A percentile compares a stretch with the other conserved stretches of the same genome.
Evolutionary conservation across 2,329 filamentous ascomycete genomes (phyloP).

Genomic region (Bipolaris zeicola): DNA sequence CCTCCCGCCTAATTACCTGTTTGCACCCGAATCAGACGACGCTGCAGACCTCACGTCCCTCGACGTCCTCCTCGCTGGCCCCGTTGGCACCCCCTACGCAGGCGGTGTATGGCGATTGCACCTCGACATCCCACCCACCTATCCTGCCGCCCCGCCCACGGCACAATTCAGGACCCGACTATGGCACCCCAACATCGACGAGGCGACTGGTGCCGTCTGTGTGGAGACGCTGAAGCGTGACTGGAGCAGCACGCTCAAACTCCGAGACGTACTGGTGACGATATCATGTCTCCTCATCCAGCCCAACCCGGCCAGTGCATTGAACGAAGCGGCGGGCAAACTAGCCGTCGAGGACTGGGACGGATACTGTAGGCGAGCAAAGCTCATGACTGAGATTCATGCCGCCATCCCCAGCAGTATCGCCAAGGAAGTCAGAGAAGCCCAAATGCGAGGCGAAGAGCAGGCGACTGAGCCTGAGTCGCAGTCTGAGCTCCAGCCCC

Average conservation of each 20-base stretch:
- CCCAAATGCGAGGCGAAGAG: slow-evolving; percentile 62
- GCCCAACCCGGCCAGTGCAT: slow-evolving; percentile 67
- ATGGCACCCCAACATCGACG: slow-evolving; percentile 70
- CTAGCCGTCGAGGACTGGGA: slow-evolving; percentile 63
- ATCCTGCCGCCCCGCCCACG: slow-evolving; percentile 59
- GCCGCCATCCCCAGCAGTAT: slow-evolving; percentile 59
- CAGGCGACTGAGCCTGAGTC: slow-evolving; percentile 26
- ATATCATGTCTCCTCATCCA: slow-evolving; percentile 68
- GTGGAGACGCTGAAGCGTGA: slow-evolving; percentile 69
- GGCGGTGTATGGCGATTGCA: slow-evolving; percentile 65
- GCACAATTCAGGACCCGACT: slow-evolving; percentile 65
- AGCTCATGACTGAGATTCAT: slow-evolving; percentile 67
- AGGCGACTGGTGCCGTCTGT: slow-evolving; percentile 65
- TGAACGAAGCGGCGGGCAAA: slow-evolving; percentile 65
- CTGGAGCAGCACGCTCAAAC: slow-evolving; percentile 63
- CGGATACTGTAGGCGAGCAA: slow-evolving; percentile 62
- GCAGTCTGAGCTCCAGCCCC: slow-evolving; percentile 11
- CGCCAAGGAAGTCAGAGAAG: slow-evolving; percentile 55
- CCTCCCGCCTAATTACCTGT: slow-evolving; percentile 67
- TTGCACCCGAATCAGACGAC: slow-evolving; percentile 50
- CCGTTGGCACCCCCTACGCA: slow-evolving; percentile 64
- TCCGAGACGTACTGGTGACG: slow-evolving; percentile 63
- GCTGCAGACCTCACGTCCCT: slow-evolving; percentile 63
- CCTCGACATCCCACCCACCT: slow-evolving; percentile 64
- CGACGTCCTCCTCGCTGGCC: slow-evolving; percentile 63